These are phyloP conservation scores for Raddia guianensis DNA, from an alignment of 176 grass and related monocot species.

Conservation along the genomic window DNA sequence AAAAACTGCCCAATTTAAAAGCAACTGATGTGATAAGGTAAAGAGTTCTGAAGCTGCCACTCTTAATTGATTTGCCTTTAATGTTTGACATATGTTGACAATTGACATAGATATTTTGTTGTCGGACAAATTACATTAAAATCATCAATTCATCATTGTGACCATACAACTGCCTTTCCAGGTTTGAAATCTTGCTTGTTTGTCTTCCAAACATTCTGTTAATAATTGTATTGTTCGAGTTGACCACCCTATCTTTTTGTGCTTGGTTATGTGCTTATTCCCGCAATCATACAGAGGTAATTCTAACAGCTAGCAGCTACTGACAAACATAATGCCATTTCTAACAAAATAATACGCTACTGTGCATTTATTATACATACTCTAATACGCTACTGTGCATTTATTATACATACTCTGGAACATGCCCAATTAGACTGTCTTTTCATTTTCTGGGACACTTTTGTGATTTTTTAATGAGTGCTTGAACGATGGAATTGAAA, in stretches of 20 bases:
- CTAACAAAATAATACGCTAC: slow-evolving; percentile 1
- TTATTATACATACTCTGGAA: neutral
- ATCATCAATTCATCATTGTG: slow-evolving; percentile 12
- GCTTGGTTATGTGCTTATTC: neutral
- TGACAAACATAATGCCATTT: slow-evolving; percentile 20
- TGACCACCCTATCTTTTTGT: slow-evolving; percentile 23
- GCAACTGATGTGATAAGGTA: slow-evolving; percentile 11
- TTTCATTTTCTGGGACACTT: slow-evolving; percentile 24
- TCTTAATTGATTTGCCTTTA: slow-evolving; percentile 16
- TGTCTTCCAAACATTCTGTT: slow-evolving; percentile 11
- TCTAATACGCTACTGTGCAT: neutral
- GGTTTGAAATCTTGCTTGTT: slow-evolving; percentile 17
- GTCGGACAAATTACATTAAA: neutral
- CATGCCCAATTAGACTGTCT: neutral
- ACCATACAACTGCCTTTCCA: slow-evolving; percentile 16
- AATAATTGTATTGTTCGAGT: slow-evolving; percentile 31
- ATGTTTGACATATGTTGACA: slow-evolving; percentile 13
- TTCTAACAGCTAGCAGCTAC: neutral
- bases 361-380: neutral
- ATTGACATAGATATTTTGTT: slow-evolving; percentile 15
- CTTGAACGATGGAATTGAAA: slow-evolving; percentile 33
- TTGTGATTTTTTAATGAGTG: slow-evolving; percentile 24
- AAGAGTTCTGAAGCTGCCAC: slow-evolving; percentile 3
- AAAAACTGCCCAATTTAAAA: slow-evolving; percentile 21
- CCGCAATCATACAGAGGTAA: slow-evolving; percentile 1